Evolutionary conservation across 2,329 filamentous ascomycete genomes (phyloP), one percentile per base, ranked within the genome.

Genomic region (Kalmusia sp.): DNA sequence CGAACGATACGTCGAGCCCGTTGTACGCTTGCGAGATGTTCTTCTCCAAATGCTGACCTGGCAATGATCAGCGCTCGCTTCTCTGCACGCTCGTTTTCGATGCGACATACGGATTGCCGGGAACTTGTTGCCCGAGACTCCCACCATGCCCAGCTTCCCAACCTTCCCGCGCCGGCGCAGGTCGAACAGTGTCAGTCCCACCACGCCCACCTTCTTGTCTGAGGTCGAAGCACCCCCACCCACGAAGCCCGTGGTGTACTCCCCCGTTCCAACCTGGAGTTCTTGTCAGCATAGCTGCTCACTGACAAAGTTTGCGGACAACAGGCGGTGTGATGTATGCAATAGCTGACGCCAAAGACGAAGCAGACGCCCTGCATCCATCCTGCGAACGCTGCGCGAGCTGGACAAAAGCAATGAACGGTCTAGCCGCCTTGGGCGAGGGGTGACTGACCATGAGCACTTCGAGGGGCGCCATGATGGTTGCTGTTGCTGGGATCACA

Each of bases 221-320:
- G 92, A 96, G 9, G 85, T 88, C 3, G 92, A 96, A 46, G 87
- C 89, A 54, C 88, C 89, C 55, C 87, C 88, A 52, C 91, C 92
- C 52, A 96, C 92, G 65, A 95, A 97, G 52, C 93, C 93, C 37
- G 93, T 97, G 67, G 93, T 97, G 82, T 97, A 97, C 83, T 97
- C 93, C 69, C 93, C 93, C 9, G 93, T 96, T 61, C 93, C 93
- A 54, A 96, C 85, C 89, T 75, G 45, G 30, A 14, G 14, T 28
- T 88, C 55, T 44, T 19, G 25, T 65, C 43, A 63, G 44, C 33
- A 22, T 27, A 27, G 33, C 7, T 39, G 7, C 34, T 24, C 17
- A 7, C 12, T 43, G 17, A 24, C 25, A 38, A 35, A 33, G 12
- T 24, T 14, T 17, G 24, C n/a, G 47, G 43, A 28, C n/a, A 37